phyloP scores from a whole-genome alignment of 352 stramenopile species.

The Pythium brachiatum region DNA sequence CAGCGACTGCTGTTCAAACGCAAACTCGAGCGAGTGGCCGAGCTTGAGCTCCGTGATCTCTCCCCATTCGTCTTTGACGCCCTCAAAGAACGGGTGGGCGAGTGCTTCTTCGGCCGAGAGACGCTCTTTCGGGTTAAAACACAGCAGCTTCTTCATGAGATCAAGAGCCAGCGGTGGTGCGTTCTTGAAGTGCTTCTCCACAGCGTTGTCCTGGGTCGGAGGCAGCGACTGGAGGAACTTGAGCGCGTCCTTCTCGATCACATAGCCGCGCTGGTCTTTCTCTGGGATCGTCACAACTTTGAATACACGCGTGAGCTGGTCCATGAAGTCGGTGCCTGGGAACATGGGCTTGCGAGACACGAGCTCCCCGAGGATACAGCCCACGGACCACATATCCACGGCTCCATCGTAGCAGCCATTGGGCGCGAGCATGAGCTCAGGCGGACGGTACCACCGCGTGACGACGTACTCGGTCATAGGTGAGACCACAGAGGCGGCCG shows the following conservation, averaged over 20 bases:
- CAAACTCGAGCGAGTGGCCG: constrained; percentile 77
- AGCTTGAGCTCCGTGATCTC: constrained; percentile 60
- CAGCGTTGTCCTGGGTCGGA: constrained; percentile 41
- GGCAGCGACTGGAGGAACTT: constrained; percentile 82
- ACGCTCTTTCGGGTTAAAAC: constrained; percentile 90
- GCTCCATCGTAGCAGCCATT: constrained; percentile 88
- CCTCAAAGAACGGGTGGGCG: constrained; percentile 84
- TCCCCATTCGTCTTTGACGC: constrained; percentile 88
- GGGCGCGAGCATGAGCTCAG: constrained; percentile 91
- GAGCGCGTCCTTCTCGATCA: constrained; percentile 78
- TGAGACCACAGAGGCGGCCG: constrained; percentile 33
- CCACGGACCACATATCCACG: constrained; percentile 86
- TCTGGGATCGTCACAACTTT: constrained; percentile 72
- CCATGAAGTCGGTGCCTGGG: constrained; percentile 81
- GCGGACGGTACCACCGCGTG: constrained; percentile 90
- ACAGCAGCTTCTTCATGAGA: constrained; percentile 84
- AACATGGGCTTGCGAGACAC: constrained; percentile 78
- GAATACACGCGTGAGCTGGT: constrained; percentile 80
- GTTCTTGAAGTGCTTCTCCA: constrained; percentile 58
- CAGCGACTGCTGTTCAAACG: constrained; percentile 75
- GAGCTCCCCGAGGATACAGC: constrained; percentile 93
- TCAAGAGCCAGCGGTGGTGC: constrained; percentile 54
- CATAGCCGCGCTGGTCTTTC: constrained; percentile 60
- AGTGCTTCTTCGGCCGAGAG: constrained; percentile 90
- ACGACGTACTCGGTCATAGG: constrained; percentile 90